Evolutionary conservation across 768 basidiomycete genomes (phyloP).

Genomic region (Pleurotus cornucopiae): DNA sequence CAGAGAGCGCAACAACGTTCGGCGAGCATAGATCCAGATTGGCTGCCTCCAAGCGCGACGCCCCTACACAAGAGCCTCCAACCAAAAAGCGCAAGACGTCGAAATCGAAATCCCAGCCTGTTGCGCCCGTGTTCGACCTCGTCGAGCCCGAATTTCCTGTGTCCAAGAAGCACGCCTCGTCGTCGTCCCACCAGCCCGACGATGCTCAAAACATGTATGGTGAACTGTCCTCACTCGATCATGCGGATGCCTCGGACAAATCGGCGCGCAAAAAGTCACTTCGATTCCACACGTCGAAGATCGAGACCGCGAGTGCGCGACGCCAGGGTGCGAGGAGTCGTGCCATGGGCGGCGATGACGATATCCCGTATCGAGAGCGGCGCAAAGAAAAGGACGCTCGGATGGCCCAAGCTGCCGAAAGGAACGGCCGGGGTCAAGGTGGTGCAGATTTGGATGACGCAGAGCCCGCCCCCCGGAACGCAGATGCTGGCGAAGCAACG

Average conservation of each 20-base stretch:
- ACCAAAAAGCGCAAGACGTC: slow-evolving; percentile 61
- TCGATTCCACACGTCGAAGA: slow-evolving; percentile 90
- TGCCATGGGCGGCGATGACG: slow-evolving; percentile 87
- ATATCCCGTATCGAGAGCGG: slow-evolving; percentile 84
- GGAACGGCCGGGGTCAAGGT: slow-evolving; percentile 40
- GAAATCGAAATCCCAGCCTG: slow-evolving; percentile 23
- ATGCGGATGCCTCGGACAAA: slow-evolving; percentile 81
- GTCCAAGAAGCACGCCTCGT: slow-evolving; percentile 26
- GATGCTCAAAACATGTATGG: slow-evolving; percentile 52
- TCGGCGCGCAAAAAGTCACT: slow-evolving; percentile 75
- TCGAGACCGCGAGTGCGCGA: slow-evolving; percentile 75
- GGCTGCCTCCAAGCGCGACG: slow-evolving; percentile 17
- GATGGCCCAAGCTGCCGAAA: slow-evolving; percentile 49
- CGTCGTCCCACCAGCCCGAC: slow-evolving; percentile 19
- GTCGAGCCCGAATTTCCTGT: slow-evolving; percentile 71
- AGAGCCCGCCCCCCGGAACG: slow-evolving; percentile 36
- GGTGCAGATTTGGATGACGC: slow-evolving; percentile 67
- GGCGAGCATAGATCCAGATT: slow-evolving; percentile 14
- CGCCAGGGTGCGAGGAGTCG: slow-evolving; percentile 69
- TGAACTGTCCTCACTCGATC: slow-evolving; percentile 64
- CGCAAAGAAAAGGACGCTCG: slow-evolving; percentile 59
- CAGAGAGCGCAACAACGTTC: slow-evolving; percentile 16
- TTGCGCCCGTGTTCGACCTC: slow-evolving; percentile 57
- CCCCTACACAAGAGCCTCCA: slow-evolving; percentile 29
- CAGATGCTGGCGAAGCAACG: slow-evolving; percentile 35